Conservation (phyloP, 1,284 basidiomycete species). For the Ganoderma resinaceum region DNA sequence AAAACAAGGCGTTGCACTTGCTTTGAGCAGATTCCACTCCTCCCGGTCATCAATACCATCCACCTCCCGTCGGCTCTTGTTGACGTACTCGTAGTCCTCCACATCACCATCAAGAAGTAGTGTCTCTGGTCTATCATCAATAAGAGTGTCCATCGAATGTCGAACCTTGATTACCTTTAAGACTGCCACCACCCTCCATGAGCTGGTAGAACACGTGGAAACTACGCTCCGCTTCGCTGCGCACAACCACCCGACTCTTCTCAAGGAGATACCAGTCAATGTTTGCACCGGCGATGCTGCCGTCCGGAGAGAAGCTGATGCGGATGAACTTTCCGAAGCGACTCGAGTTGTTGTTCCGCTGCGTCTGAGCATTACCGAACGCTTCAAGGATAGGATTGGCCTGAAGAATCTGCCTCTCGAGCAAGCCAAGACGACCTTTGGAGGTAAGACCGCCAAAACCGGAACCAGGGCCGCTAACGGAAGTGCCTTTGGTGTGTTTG, state of each 20-base stretch:
- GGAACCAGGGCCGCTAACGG: slow-evolving; percentile 51
- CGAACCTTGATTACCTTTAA: slow-evolving; percentile 62
- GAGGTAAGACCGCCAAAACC: slow-evolving; percentile 53
- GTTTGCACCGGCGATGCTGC: slow-evolving; percentile 97
- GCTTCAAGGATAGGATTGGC: slow-evolving; percentile 98
- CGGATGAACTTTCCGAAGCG: slow-evolving; percentile 98
- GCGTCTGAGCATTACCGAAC: slow-evolving; percentile 98
- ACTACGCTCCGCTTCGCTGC: slow-evolving; percentile 88
- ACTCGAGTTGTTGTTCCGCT: slow-evolving; percentile 99
- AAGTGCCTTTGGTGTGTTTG: slow-evolving; percentile 45
- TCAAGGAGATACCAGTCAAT: slow-evolving; percentile 99
- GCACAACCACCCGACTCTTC: slow-evolving; percentile 94
- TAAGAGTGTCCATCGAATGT: not conserved
- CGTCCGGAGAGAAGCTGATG: slow-evolving; percentile 93
- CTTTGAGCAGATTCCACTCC: slow-evolving; percentile 88
- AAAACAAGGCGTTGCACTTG: slow-evolving; percentile 34
- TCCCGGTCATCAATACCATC: slow-evolving; percentile 94
- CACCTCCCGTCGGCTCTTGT: slow-evolving; percentile 88
- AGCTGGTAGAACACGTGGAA: slow-evolving; percentile 99
- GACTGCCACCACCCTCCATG: slow-evolving; percentile 65
- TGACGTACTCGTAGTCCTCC: slow-evolving; percentile 91
- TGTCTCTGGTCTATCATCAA: slow-evolving; percentile 54
- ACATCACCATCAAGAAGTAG: slow-evolving; percentile 81
- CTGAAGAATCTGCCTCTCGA: slow-evolving; percentile 97
- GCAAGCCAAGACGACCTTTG: slow-evolving; percentile 81